Evolutionary conservation across 2,329 filamentous ascomycete genomes (phyloP), one percentile per base, ranked within the genome.

Genomic region (Aspergillus sp.): DNA sequence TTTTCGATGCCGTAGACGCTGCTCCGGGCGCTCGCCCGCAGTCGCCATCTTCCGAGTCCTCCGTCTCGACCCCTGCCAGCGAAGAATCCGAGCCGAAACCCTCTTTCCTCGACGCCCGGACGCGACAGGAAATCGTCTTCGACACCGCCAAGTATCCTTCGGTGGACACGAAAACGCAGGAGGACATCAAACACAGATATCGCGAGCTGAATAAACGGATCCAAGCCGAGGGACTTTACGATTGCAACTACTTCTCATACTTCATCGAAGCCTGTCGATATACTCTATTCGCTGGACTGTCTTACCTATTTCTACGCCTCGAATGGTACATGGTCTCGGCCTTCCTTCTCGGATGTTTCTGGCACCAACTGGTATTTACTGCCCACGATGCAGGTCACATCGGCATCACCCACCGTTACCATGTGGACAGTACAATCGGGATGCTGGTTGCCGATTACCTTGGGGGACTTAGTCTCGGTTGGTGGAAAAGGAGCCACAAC

Each of bases 401-500:
- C 89, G 95, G 91, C 64, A 96, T 99, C 67, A 99, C 95, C 2
- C 93, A 98, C 75, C 82, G 88, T 71, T 98, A 93, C 72, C 87
- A 89, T 50, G 76, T 86, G 39, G 95, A 99, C 73, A 89, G 89
- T 2, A 81, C 89, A 49, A 91, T 99, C 61, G 93, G 91, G 49
- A 96, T 98, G 69, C 77, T 96, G 63, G 89, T 97, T 68, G 92
- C 93, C 53, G 89, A 96, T 72, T 98, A 89, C 67, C 79, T 95
- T 19, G 95, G 95, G 39, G 95, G 95, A 0, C 77, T 99, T 34
- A 96, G 91, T 24, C 78, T 96, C 54, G 91, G 93, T 45, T 99
- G 95, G 95, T 99, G 95, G 93, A 98, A 98, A 77, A 84, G 86
- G 61, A 97, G 87, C 72, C 93, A 98, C 75, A 98, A 98, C 70